Conservation (phyloP, 1,284 basidiomycete genomes). For the Cerrena zonata region DNA sequence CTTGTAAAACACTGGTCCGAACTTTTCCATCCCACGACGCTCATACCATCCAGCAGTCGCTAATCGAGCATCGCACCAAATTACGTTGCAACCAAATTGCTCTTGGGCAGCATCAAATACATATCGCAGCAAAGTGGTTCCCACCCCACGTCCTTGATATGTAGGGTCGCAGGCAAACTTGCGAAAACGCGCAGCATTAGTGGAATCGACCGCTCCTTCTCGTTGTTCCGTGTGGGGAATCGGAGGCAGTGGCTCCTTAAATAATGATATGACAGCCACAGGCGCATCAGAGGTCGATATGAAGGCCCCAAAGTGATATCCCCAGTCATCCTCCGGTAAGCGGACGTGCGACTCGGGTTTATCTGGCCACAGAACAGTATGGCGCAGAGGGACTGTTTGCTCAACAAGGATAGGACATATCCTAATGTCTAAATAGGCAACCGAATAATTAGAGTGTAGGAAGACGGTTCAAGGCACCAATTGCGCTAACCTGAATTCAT, state of each 20-base stretch:
- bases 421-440: background rate
- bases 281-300: constrained; percentile 23
- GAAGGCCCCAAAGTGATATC: constrained; percentile 53
- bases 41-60: constrained; percentile 46
- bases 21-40: constrained; percentile 42
- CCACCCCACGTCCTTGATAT: constrained; percentile 47
- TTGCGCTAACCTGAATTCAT: background rate
- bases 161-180: constrained; percentile 52
- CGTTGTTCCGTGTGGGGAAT: background rate
- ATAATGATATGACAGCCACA: constrained; percentile 52
- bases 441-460: background rate
- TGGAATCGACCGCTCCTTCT: background rate
- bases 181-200: constrained; percentile 42
- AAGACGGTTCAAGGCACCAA: background rate
- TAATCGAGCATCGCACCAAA: constrained; percentile 56
- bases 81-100: constrained; percentile 32
- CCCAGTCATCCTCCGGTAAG: constrained; percentile 45
- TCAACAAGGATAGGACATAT: constrained; percentile 29
- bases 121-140: constrained; percentile 41
- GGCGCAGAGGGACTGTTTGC: constrained; percentile 46
- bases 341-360: constrained; percentile 43
- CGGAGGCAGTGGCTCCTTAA: constrained; percentile 38
- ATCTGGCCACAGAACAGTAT: constrained; percentile 54
- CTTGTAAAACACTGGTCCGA: constrained; percentile 50
- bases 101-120: constrained; percentile 34